A percentile compares a stretch with the other conserved stretches of the same genome.
Evolutionary conservation across 805 yeast species (phyloP).

Genomic region (Candida adriatica): DNA sequence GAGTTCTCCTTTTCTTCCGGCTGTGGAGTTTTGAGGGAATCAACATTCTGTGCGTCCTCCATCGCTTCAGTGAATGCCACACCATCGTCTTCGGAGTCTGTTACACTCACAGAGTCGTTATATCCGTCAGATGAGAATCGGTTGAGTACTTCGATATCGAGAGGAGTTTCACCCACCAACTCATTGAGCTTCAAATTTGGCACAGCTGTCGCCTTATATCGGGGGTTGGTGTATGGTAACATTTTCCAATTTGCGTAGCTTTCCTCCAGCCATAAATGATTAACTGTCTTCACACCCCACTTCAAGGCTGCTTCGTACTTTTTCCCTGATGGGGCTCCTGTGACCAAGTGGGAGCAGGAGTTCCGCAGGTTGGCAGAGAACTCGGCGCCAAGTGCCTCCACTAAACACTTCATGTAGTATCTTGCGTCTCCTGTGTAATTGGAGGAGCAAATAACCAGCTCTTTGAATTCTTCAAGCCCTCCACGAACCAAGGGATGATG

Average conservation of each 20-base stretch:
- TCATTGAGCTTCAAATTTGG: slow-evolving; percentile 27
- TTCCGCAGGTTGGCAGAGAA: slow-evolving; percentile 61
- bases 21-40: background rate
- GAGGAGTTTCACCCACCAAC: slow-evolving; percentile 46
- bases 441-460: slow-evolving; percentile 58
- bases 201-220: slow-evolving; percentile 34
- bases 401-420: slow-evolving; percentile 56
- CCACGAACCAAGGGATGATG: slow-evolving; percentile 57
- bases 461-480: slow-evolving; percentile 47
- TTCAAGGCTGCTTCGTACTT: slow-evolving; percentile 68
- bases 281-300: slow-evolving; percentile 63
- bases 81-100: slow-evolving; percentile 21
- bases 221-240: slow-evolving; percentile 37
- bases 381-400: slow-evolving; percentile 64
- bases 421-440: slow-evolving; percentile 86
- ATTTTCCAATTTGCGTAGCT: slow-evolving; percentile 57
- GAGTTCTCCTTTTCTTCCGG: slow-evolving; percentile 7
- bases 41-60: background rate
- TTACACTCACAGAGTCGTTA: slow-evolving; percentile 18
- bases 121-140: slow-evolving; percentile 30
- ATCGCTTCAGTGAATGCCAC: slow-evolving; percentile 1
- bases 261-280: slow-evolving; percentile 87
- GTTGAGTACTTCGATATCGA: slow-evolving; percentile 35
- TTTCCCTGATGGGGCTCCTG: slow-evolving; percentile 60
- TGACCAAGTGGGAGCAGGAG: slow-evolving; percentile 65